These are phyloP conservation scores for Mucor piriformis DNA, from an alignment of 371 early-diverging fungal species.

Conservation along the genomic window DNA sequence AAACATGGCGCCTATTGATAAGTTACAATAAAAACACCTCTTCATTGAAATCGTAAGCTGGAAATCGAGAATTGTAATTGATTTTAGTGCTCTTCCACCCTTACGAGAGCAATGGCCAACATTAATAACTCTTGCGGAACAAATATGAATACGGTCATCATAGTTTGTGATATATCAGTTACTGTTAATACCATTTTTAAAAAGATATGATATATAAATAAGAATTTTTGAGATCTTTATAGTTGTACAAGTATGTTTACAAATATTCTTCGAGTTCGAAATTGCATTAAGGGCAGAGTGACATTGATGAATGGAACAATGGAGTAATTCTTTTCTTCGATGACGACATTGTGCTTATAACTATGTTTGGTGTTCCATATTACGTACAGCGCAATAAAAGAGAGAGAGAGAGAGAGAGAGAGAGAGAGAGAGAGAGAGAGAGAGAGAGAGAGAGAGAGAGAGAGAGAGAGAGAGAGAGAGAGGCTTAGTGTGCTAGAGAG, in stretches of 20 bases:
- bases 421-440: background rate
- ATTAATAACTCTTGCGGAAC: background rate
- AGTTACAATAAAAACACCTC: slow-evolving; percentile 3
- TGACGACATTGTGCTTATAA: slow-evolving; percentile 8
- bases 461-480: background rate
- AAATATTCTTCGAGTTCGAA: background rate
- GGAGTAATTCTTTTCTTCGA: background rate
- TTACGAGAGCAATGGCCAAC: background rate
- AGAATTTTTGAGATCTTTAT: slow-evolving; percentile 14
- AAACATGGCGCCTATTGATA: too few relatives aligned
- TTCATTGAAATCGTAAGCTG: slow-evolving; percentile 27
- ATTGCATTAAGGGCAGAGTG: slow-evolving; percentile 3
- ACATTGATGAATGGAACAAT: background rate
- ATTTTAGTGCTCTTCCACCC: slow-evolving; percentile 7
- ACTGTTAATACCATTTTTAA: too few relatives aligned
- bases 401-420: background rate
- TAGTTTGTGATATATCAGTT: too few relatives aligned
- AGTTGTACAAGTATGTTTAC: slow-evolving; percentile 17
- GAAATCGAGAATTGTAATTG: slow-evolving; percentile 22
- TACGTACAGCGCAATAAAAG: background rate
- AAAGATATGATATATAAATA: slow-evolving; percentile 9
- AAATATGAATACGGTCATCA: background rate
- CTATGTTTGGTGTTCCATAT: background rate
- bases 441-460: background rate
- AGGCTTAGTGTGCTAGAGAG: background rate